phyloP scores from a whole-genome alignment of 2,329 filamentous ascomycete genomes.

The Geoglossum cookeanum region DNA sequence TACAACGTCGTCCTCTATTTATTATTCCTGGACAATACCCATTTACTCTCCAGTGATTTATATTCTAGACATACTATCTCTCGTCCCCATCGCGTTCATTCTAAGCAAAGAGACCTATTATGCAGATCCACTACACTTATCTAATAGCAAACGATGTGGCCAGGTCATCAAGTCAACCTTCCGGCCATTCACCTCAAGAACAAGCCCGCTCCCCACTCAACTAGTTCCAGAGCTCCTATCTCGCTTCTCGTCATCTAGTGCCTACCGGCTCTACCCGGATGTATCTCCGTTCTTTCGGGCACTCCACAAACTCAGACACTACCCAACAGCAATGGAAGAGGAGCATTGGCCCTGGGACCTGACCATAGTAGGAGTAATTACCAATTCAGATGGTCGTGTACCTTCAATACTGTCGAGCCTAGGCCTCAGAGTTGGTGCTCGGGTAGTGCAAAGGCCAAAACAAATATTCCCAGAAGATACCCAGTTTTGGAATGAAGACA shows the following conservation, averaged over 20 bases:
- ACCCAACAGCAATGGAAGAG: background rate
- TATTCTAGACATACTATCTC: background rate
- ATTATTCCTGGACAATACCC: background rate
- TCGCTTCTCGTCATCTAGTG: conserved; percentile 34
- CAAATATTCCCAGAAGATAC: conserved; percentile 1
- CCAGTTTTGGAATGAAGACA: background rate
- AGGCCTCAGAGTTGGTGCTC: conserved; percentile 25
- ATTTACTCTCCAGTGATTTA: background rate
- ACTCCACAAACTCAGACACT: conserved; percentile 17
- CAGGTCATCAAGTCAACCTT: conserved; percentile 38
- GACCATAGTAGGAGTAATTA: conserved; percentile 36
- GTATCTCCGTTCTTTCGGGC: conserved; percentile 26
- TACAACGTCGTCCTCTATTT: background rate
- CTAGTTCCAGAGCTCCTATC: conserved; percentile 30
- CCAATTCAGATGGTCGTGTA: conserved; percentile 45
- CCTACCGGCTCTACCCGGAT: conserved; percentile 30
- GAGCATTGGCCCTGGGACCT: conserved; percentile 19
- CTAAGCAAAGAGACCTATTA: background rate
- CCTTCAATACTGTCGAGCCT: conserved; percentile 33
- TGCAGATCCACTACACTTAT: background rate
- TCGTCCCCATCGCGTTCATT: background rate
- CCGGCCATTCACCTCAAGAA: conserved; percentile 18
- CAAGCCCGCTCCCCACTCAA: conserved; percentile 22
- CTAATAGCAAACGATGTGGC: conserved; percentile 1
- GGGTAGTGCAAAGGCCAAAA: background rate